phyloP scores from a whole-genome alignment of 2,329 filamentous ascomycete species.

The Paraconiothyrium sp. region DNA sequence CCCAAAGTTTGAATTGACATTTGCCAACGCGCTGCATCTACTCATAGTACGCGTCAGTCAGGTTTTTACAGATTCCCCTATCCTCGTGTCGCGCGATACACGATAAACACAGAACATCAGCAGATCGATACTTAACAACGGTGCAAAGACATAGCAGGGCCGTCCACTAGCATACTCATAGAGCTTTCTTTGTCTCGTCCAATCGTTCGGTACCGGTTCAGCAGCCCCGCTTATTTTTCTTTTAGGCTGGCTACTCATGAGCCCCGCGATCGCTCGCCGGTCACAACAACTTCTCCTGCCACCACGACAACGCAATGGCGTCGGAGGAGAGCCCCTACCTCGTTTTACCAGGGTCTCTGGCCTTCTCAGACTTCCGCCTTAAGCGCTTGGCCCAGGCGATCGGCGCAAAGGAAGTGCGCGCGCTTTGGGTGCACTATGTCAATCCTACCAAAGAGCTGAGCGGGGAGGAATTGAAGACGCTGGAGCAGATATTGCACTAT shows the following conservation, averaged over 20 bases:
- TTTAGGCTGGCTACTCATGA: not conserved
- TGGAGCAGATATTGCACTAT: conserved; percentile 70
- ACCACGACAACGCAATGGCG: conserved; percentile 35
- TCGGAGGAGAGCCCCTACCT: conserved; percentile 50
- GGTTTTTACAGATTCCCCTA: not conserved
- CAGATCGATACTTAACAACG: not conserved
- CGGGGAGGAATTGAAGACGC: conserved; percentile 58
- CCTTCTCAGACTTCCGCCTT: conserved; percentile 63
- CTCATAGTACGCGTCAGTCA: too few species aligned
- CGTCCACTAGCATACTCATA: not conserved
- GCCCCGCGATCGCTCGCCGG: not conserved
- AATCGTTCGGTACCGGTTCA: not conserved
- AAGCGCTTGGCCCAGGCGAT: conserved; percentile 56
- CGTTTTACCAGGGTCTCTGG: conserved; percentile 62
- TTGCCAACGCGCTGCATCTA: too few species aligned
- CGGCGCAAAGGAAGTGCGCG: conserved; percentile 58
- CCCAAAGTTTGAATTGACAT: too few species aligned
- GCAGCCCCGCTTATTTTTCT: conserved; percentile 9
- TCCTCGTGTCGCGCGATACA: not conserved
- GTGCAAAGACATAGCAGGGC: not conserved
- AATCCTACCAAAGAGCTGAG: conserved; percentile 52
- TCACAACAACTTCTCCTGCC: not conserved
- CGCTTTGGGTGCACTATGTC: conserved; percentile 63
- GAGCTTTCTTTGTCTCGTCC: not conserved
- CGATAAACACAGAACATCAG: not conserved